phyloP scores from a whole-genome alignment of 306 rosid species.

The Prosopis cineraria region DNA sequence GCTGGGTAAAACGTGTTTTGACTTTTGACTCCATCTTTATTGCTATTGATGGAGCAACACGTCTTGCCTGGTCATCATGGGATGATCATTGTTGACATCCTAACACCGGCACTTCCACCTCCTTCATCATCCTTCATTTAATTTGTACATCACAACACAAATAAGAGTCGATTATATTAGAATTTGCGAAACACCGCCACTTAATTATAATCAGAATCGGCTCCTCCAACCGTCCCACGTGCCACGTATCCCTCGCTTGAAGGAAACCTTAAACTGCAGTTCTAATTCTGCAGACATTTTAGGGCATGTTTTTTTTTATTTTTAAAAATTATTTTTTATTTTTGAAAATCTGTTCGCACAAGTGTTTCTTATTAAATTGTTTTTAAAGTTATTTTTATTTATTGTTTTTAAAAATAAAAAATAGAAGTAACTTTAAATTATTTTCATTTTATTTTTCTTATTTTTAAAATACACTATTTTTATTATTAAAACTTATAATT shows the following conservation, averaged over 20 bases:
- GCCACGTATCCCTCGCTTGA: background rate
- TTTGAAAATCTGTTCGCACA: too few species aligned
- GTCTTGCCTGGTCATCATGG: background rate
- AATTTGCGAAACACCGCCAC: too few species aligned
- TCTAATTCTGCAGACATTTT: background rate
- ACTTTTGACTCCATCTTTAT: background rate
- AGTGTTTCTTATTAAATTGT: too few species aligned
- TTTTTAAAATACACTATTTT: too few species aligned
- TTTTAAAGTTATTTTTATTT: too few species aligned
- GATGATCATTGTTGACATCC: background rate
- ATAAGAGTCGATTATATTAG: background rate
- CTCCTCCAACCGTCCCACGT: background rate
- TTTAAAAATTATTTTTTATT: too few species aligned
- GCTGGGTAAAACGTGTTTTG: background rate
- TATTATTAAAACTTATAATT: too few species aligned
- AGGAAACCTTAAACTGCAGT: background rate
- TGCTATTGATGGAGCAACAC: background rate
- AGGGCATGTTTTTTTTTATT: too few species aligned
- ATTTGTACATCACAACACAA: background rate
- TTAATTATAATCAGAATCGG: background rate
- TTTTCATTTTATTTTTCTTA: too few species aligned
- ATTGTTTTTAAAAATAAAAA: too few species aligned
- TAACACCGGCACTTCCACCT: background rate
- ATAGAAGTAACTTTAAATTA: too few species aligned
- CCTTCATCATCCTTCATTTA: background rate